Percentiles rank a stretch among this genome's conserved stretches.
These are phyloP conservation scores for Pogostemon cablin DNA, from an alignment of 257 asterid genomes.

Conservation along the genomic window DNA sequence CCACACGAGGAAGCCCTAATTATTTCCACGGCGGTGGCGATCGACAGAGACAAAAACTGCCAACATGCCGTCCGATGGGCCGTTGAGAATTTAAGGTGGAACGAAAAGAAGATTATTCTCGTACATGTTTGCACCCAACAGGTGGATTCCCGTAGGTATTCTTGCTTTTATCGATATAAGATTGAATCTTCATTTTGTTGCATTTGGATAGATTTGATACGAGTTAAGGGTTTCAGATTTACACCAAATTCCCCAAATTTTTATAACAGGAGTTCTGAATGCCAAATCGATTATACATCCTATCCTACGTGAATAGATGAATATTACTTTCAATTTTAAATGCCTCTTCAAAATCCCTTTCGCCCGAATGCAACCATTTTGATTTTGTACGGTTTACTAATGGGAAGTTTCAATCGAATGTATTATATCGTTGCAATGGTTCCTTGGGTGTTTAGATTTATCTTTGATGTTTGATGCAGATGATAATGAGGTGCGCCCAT, in stretches of 20 bases:
- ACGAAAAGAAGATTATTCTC: conserved; percentile 48
- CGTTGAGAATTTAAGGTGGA: conserved; percentile 48
- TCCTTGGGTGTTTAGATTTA: not conserved
- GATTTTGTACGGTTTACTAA: not conserved
- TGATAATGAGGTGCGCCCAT: conserved; percentile 43
- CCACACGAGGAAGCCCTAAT: conserved; percentile 27
- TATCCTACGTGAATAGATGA: not conserved
- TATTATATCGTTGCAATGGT: not conserved
- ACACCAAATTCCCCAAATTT: not conserved
- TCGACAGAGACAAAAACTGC: conserved; percentile 78
- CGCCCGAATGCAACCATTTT: not conserved
- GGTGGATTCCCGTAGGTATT: conserved; percentile 48
- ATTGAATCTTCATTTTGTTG: not conserved
- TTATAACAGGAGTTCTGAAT: not conserved
- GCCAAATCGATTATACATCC: not conserved
- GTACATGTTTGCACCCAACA: conserved; percentile 57
- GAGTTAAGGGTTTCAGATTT: not conserved
- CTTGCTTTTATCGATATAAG: conserved; percentile 5
- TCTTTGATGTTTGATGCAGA: conserved; percentile 40
- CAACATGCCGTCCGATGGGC: conserved; percentile 79
- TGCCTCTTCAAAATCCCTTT: not conserved
- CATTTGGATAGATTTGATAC: not conserved
- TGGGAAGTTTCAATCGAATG: not conserved
- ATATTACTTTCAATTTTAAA: not conserved
- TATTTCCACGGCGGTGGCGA: conserved; percentile 63